Base-by-base conservation (phyloP, 768 basidiomycete species). In the Favolaschia claudopus region DNA sequence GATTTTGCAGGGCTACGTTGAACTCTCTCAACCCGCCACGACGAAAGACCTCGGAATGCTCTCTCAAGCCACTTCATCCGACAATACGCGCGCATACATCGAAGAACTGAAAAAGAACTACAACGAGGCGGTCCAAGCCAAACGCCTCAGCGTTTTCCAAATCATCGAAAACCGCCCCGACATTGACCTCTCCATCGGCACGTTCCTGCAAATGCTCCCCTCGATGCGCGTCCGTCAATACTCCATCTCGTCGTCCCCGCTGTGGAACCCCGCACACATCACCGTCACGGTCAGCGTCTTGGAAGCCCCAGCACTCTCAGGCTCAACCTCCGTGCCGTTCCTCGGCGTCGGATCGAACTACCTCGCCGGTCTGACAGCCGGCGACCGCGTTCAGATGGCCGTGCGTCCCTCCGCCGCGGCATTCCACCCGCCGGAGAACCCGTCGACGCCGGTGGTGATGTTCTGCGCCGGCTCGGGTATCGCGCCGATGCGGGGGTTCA, bases 401-500 rank as follows among this genome's bases (percentile, higher is more conserved):
- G 75, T 82, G 27, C 71, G 78, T 12, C 74, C 72, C 3, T 79
- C 81, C 12, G 54, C 70, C 14, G 67, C 70, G 14, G 69, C 69
- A 15, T 84, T 83, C 74, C 79, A 79, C 60, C 80, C 76, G 5
- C 82, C 62, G 14, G 66, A 72, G 36, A 77, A 81, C 55, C 72
- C 73, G 2, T 24, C 48, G 7, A 66, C 72, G n/a, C 79, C 80
- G 9, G 69, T 83, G 31, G 69, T 83, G 28, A 76, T 82, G 72
- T 78, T 80, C 62, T 78, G 76, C 32, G 79, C 79, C 19, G 82
- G 82, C 7, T 75, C 79, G 4, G 82, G 82, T 5, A 61, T 84
- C 14, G 77, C 82, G 5, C 82, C 82, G 1, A 79, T 84, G 76
- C 74, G 81, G 36, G 81, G 78, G 1, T 84, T 84, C 72, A 73